phyloP scores from a whole-genome alignment of 768 basidiomycete genomes.

The Kwoniella pini region DNA sequence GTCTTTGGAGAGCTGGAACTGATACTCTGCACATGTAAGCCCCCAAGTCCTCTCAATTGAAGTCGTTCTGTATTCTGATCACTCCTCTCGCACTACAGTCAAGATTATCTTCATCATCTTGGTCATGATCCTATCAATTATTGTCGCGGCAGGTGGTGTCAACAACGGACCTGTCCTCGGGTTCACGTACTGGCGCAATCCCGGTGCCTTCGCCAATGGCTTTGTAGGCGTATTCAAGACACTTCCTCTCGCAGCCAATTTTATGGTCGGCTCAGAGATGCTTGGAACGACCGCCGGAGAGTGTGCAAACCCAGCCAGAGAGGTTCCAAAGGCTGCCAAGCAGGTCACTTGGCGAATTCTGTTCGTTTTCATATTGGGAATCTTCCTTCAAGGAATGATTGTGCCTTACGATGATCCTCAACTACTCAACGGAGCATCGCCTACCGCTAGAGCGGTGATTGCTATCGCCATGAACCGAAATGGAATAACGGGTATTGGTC shows the following conservation, averaged over 20 bases:
- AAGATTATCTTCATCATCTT: too few species aligned
- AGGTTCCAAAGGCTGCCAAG: slow-evolving; percentile 17
- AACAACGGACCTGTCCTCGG: too few species aligned
- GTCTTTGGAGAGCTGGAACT: slow-evolving; percentile 25
- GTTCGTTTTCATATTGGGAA: slow-evolving; percentile 8
- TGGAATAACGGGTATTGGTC: too few species aligned
- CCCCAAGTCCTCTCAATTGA: slow-evolving; percentile 3
- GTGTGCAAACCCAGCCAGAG: slow-evolving; percentile 9
- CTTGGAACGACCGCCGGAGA: slow-evolving; percentile 12
- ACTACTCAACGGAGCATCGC: not conserved
- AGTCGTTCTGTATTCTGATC: slow-evolving; percentile 15
- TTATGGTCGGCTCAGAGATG: slow-evolving; percentile 9
- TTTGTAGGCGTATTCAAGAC: not conserved
- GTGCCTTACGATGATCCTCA: slow-evolving; percentile 1
- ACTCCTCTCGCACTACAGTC: too few species aligned
- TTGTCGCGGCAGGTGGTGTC: too few species aligned
- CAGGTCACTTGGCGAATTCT: slow-evolving; percentile 19
- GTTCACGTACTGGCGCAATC: too few species aligned
- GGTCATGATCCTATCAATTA: too few species aligned
- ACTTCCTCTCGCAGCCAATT: not conserved
- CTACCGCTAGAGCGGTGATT: not conserved
- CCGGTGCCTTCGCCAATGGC: slow-evolving; percentile 18
- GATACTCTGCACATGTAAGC: too few species aligned
- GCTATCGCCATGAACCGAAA: too few species aligned
- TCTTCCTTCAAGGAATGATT: not conserved